Evolutionary conservation across 2,329 filamentous ascomycete species (phyloP).

Genomic region (Fusarium pininemorale): DNA sequence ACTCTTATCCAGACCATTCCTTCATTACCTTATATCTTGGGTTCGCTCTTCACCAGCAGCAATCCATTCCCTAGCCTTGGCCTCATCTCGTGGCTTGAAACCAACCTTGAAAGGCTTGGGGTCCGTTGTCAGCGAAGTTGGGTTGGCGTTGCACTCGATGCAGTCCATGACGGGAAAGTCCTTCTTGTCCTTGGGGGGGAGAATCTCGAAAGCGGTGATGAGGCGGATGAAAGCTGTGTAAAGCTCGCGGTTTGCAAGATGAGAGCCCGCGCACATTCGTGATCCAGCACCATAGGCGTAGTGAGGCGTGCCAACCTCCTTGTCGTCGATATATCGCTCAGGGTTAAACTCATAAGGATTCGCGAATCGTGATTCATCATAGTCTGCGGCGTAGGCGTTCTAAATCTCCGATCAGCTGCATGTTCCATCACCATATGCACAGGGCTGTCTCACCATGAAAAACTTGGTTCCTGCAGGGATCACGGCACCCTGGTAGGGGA

Average conservation of each 20-base stretch:
- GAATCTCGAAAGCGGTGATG: conserved; percentile 66
- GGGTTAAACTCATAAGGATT: conserved; percentile 71
- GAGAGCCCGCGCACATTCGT: conserved; percentile 70
- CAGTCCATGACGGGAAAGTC: conserved; percentile 65
- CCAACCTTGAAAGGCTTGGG: conserved; percentile 68
- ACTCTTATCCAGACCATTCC: background rate
- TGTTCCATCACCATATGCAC: background rate
- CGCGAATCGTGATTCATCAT: conserved; percentile 75
- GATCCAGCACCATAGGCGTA: conserved; percentile 71
- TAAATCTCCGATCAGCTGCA: conserved; percentile 35
- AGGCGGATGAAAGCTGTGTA: conserved; percentile 68
- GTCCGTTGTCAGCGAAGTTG: conserved; percentile 68
- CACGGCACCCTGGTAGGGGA: conserved; percentile 70
- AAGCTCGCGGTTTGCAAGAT: conserved; percentile 70
- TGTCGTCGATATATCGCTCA: conserved; percentile 72
- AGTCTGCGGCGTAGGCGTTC: conserved; percentile 80
- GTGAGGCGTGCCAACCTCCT: conserved; percentile 65
- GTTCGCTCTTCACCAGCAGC: conserved; percentile 61
- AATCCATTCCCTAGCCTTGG: conserved; percentile 61
- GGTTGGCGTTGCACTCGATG: conserved; percentile 64
- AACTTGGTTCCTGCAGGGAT: conserved; percentile 83
- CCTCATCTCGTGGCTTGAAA: conserved; percentile 54
- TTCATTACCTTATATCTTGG: conserved; percentile 46
- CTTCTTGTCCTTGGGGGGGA: conserved; percentile 54
- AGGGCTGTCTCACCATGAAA: conserved; percentile 67